Evolutionary conservation across 805 yeast species (phyloP), one percentile per base, ranked within the genome.

Genomic region (Saturnispora saitoi): DNA sequence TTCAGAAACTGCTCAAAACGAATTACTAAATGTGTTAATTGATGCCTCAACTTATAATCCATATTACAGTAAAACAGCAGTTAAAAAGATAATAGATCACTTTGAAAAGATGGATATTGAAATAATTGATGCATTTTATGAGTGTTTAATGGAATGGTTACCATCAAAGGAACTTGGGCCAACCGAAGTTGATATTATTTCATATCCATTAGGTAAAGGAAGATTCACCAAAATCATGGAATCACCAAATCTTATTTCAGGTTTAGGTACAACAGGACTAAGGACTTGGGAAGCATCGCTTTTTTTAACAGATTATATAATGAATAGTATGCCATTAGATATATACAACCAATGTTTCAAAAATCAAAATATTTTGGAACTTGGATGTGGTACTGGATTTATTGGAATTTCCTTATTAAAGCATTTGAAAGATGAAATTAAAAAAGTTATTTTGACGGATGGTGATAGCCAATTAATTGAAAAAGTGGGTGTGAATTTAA

Each of bases 261-360:
- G 86, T 1, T 60, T 67, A n/a, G 95, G 95, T 4, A 83, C 95
- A 1, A 91, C 97, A 0, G 97, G 97, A 0, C 66, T 80, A 48
- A 69, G 97, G 37, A 91, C 97, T 0, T 90, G 97, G 98, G 96
- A 88, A 59, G 97, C 96, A 2, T 84, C 95, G 0, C 55, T 86
- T 6, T 86, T 70, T 47, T 64, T 91, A 7, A 68, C 83, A 1
- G 72, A 79, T 34, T 83, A 67, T 55, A 55, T 86, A 14, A 53
- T 68, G 1, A 48, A 47, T 19, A 15, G 39, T 8, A 19, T 26
- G 31, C 49, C 43, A 11, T 17, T n/a, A 28, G 42, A 42, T 7
- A 22, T 38, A 10, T 26, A 26, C 0, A 42, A 48, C 3, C 39
- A 49, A 8, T 19, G 28, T 26, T 57, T 67, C 15, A 51, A 48